Percentiles rank a stretch among this genome's conserved stretches.
Conservation (phyloP, 176 grass and related monocot genomes). For the Oryza longistaminata region DNA sequence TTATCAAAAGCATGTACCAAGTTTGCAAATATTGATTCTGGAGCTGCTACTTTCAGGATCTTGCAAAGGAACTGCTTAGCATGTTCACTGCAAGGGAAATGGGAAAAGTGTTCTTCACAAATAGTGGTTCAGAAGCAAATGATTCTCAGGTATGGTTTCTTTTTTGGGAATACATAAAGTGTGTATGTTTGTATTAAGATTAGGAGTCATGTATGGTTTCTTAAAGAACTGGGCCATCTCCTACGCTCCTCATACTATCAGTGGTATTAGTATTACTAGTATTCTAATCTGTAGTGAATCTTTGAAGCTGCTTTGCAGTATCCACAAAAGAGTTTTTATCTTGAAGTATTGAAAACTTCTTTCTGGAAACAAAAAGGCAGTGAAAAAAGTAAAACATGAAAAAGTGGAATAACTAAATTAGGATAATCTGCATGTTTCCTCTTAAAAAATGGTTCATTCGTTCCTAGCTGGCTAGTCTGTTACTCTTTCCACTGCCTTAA, state of each 20-base stretch:
- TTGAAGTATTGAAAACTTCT: background rate
- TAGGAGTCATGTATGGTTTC: conserved; percentile 46
- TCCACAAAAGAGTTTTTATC: background rate
- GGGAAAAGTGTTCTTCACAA: conserved; percentile 98
- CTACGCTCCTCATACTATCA: background rate
- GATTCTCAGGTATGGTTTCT: conserved; percentile 72
- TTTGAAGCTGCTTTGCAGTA: background rate
- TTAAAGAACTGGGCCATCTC: background rate
- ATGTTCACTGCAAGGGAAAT: conserved; percentile 89
- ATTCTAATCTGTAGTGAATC: background rate
- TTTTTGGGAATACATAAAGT: too few relatives aligned
- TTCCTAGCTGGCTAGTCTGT: background rate
- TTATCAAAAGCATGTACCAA: background rate
- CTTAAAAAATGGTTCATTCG: background rate
- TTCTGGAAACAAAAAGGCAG: background rate
- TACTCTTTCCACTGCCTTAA: background rate
- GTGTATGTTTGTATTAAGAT: too few relatives aligned
- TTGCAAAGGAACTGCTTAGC: conserved; percentile 79
- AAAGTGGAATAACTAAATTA: background rate
- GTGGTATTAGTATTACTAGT: too few relatives aligned
- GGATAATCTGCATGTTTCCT: background rate
- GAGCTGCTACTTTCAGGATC: conserved; percentile 59
- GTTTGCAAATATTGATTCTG: background rate
- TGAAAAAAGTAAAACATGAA: background rate
- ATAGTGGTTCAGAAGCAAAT: conserved; percentile 98